phyloP scores from a whole-genome alignment of 2,329 filamentous ascomycete species.

The Paraphoma chrysanthemicola region DNA sequence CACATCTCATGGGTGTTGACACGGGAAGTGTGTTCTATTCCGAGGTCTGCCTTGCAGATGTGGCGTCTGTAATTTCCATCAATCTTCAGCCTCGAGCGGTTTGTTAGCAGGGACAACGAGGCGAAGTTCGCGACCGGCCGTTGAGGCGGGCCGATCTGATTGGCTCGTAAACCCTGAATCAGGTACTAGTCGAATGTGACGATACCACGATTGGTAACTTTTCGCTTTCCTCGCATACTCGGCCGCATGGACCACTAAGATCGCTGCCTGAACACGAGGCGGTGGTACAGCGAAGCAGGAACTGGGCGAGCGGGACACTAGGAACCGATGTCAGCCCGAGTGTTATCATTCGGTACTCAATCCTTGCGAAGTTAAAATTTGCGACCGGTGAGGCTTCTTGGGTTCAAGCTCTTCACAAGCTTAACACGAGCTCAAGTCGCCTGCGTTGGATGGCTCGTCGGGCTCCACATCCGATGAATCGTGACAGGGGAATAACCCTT shows the following conservation, averaged over 20 bases:
- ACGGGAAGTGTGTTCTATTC: background rate
- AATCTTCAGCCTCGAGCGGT: background rate
- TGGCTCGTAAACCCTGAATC: background rate
- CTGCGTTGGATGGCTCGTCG: no score
- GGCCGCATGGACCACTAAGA: background rate
- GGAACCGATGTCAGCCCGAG: background rate
- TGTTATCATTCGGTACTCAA: background rate
- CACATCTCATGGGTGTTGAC: background rate
- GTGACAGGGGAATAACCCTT: no score
- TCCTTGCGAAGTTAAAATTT: background rate
- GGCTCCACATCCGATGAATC: no score
- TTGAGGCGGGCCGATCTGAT: background rate
- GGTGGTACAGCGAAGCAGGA: background rate
- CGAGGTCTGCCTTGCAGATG: background rate
- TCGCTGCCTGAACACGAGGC: background rate
- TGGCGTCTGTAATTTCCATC: background rate
- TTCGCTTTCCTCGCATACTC: conserved; percentile 3
- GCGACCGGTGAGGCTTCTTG: background rate
- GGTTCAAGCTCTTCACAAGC: no score
- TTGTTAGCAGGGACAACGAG: background rate
- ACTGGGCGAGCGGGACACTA: background rate
- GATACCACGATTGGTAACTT: background rate
- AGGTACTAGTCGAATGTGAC: background rate
- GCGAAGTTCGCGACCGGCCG: background rate
- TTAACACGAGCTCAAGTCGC: no score